phyloP scores from a whole-genome alignment of 768 basidiomycete genomes.

The Boletellus emodensis region DNA sequence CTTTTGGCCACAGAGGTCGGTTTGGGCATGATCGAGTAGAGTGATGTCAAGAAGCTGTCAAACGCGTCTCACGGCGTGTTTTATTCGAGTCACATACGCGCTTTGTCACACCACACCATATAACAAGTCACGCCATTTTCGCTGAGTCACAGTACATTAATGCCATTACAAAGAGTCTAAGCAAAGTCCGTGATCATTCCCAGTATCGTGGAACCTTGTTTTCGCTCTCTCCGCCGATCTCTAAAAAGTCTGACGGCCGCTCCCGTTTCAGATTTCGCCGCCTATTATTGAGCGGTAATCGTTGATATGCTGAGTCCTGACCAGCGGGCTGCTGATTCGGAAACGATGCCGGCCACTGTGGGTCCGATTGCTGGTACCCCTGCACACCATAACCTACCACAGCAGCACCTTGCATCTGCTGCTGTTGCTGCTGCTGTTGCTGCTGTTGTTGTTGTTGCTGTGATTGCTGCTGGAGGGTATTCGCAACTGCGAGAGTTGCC shows the following conservation, averaged over 20 bases:
- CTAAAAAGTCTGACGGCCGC: slow-evolving; percentile 79
- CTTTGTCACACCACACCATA: slow-evolving; percentile 2
- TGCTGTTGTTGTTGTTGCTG: slow-evolving; percentile 34
- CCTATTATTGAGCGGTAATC: slow-evolving; percentile 77
- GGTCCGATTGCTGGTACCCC: slow-evolving; percentile 38
- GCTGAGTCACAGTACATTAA: slow-evolving; percentile 1
- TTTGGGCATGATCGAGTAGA: slow-evolving; percentile 43
- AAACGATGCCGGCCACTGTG: slow-evolving; percentile 47
- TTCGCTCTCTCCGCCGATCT: slow-evolving; percentile 61
- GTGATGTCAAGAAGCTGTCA: neutral
- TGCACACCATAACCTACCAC: slow-evolving; percentile 41
- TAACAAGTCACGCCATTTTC: slow-evolving; percentile 6
- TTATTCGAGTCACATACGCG: slow-evolving; percentile 25
- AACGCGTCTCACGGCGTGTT: slow-evolving; percentile 11
- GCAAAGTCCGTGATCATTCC: slow-evolving; percentile 46
- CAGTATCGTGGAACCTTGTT: slow-evolving; percentile 70
- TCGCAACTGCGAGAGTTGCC: slow-evolving; percentile 58
- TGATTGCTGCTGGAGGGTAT: slow-evolving; percentile 50
- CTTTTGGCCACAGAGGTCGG: slow-evolving; percentile 38
- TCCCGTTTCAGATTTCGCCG: slow-evolving; percentile 76
- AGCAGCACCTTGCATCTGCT: slow-evolving; percentile 34
- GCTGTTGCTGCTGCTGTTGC: slow-evolving; percentile 37
- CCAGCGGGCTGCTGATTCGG: slow-evolving; percentile 60
- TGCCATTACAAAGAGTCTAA: slow-evolving; percentile 4
- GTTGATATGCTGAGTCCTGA: slow-evolving; percentile 84